phyloP scores from a whole-genome alignment of 2,329 filamentous ascomycete species.

The Exophiala oligosperma region DNA sequence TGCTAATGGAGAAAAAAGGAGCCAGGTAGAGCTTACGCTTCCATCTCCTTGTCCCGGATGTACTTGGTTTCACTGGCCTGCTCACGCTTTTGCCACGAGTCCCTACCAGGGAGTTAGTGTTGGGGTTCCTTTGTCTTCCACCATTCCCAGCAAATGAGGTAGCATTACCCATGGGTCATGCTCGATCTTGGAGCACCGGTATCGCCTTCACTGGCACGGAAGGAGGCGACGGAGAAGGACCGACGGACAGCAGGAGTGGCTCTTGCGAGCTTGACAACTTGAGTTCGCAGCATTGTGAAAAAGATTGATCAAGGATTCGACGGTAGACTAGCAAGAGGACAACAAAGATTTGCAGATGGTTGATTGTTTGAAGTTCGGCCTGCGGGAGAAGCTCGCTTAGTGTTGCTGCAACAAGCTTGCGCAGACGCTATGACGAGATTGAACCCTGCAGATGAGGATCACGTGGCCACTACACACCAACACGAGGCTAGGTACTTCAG shows the following conservation, averaged over 20 bases:
- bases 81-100: conserved; percentile 91
- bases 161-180: conserved; percentile 38
- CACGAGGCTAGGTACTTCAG: no score
- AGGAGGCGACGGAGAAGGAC: conserved; percentile 64
- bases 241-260: conserved; percentile 50
- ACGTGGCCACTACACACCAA: no score
- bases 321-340: conserved; percentile 4
- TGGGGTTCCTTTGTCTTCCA: background rate
- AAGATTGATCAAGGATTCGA: conserved; percentile 13
- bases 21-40: conserved; percentile 60
- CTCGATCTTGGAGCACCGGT: conserved; percentile 53
- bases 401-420: background rate
- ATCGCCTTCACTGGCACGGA: conserved; percentile 69
- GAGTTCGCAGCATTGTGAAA: conserved; percentile 66
- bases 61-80: conserved; percentile 80
- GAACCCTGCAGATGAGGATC: no score
- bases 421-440: background rate
- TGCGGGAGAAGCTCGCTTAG: conserved; percentile 19
- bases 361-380: conserved; percentile 10
- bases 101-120: conserved; percentile 52
- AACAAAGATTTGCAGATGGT: background rate
- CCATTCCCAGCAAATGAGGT: background rate
- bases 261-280: conserved; percentile 59
- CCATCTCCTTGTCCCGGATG: conserved; percentile 83
- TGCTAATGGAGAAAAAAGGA: no score